Evolutionary conservation across 352 stramenopile genomes (phyloP).

Genomic region (Globisporangium perplexum): DNA sequence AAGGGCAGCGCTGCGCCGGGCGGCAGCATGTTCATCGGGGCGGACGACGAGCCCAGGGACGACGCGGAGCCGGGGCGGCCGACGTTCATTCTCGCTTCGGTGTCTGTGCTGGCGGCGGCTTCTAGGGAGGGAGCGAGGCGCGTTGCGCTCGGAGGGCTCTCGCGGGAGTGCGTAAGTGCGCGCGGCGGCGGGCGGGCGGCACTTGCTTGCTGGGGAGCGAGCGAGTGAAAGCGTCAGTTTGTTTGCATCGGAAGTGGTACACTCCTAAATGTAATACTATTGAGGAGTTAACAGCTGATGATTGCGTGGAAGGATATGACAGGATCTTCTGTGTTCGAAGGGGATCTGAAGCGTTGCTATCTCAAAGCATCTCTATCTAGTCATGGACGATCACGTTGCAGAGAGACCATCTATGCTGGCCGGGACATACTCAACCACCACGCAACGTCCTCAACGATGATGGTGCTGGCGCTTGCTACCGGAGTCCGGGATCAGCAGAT

Average conservation of each 20-base stretch:
- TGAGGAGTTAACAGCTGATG: neutral
- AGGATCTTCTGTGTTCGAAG: too few relatives aligned
- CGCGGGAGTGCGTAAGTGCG: neutral
- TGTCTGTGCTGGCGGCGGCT: neutral
- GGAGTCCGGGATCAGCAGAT: constrained; percentile 58
- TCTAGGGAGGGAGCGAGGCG: too few relatives aligned
- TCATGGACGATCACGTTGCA: neutral
- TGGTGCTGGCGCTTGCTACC: too few relatives aligned
- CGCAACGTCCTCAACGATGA: neutral
- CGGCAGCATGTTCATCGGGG: constrained; percentile 14
- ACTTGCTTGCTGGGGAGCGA: neutral
- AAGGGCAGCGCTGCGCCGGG: constrained; percentile 19
- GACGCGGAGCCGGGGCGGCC: constrained; percentile 22
- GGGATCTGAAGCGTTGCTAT: too few relatives aligned
- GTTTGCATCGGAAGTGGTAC: neutral
- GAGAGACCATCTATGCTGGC: neutral
- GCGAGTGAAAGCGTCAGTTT: neutral
- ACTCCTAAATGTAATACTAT: neutral
- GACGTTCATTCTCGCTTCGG: constrained; percentile 12
- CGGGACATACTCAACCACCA: neutral
- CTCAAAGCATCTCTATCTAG: too few relatives aligned
- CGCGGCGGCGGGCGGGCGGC: too few relatives aligned
- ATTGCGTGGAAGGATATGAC: too few relatives aligned
- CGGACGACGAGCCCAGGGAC: constrained; percentile 21
- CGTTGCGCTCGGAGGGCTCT: too few relatives aligned